Evolutionary conservation across 495 filamentous ascomycete species (phyloP).

Genomic region (Hyaloscypha hepaticicola): DNA sequence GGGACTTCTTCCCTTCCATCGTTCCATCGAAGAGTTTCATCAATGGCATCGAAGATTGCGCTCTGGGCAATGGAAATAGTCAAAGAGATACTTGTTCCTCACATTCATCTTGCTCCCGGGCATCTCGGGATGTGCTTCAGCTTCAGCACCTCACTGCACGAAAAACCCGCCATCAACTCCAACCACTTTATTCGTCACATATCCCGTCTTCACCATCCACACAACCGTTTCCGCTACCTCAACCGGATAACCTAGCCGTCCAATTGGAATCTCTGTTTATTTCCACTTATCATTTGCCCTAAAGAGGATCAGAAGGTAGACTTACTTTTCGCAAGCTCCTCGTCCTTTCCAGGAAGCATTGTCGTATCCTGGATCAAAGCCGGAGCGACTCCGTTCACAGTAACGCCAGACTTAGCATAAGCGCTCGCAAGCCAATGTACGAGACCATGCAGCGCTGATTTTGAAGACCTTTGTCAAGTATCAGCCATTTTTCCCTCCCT

Average conservation of each 20-base stretch:
- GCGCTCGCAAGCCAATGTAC: slow-evolving; percentile 37
- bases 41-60: no score
- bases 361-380: slow-evolving; percentile 71
- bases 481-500: slow-evolving; percentile 50
- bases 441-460: slow-evolving; percentile 61
- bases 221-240: slow-evolving; percentile 68
- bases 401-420: slow-evolving; percentile 52
- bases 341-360: slow-evolving; percentile 57
- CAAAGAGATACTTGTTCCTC: no score
- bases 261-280: slow-evolving; percentile 52
- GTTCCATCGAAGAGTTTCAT: no score
- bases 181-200: slow-evolving; percentile 65
- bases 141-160: slow-evolving; percentile 8
- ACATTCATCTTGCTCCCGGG: no score
- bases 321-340: slow-evolving; percentile 31
- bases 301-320: not conserved
- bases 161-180: slow-evolving; percentile 55
- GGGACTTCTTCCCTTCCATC: no score
- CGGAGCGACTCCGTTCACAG: slow-evolving; percentile 73
- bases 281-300: not conserved
- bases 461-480: slow-evolving; percentile 56
- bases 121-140: no score
- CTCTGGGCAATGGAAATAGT: no score
- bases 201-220: slow-evolving; percentile 67
- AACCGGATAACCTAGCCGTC: slow-evolving; percentile 60